Conservation (phyloP, 495 filamentous ascomycete species). For the Oleoguttula mirabilis region DNA sequence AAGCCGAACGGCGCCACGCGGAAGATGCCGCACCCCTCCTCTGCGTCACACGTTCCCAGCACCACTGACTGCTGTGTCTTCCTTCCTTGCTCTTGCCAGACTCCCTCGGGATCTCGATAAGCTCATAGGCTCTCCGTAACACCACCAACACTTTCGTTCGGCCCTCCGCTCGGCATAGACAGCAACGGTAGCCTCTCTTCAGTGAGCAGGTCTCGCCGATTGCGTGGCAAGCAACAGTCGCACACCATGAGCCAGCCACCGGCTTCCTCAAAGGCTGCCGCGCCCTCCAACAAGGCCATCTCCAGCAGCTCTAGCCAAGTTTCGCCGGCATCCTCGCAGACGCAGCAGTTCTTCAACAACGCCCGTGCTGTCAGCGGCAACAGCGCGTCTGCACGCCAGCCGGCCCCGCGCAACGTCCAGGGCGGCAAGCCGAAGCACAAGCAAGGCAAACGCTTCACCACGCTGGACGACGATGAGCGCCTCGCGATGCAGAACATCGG, state of each 20-base stretch:
- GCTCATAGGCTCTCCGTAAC: too few species aligned
- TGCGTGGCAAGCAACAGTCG: too few species aligned
- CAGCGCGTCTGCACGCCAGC: conserved; percentile 31
- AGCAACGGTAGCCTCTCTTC: too few species aligned
- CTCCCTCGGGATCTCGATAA: too few species aligned
- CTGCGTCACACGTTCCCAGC: too few species aligned
- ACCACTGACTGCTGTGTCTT: too few species aligned
- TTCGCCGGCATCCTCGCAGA: conserved; percentile 27
- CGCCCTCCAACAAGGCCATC: conserved; percentile 9
- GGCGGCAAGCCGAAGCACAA: conserved; percentile 62
- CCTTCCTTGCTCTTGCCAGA: too few species aligned
- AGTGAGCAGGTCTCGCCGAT: too few species aligned
- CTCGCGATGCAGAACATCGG: conserved; percentile 73
- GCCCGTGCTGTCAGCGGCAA: conserved; percentile 44
- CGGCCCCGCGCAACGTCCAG: conserved; percentile 61
- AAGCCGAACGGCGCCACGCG: too few species aligned
- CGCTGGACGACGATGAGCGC: conserved; percentile 72
- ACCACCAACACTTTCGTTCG: too few species aligned
- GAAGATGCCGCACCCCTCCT: too few species aligned
- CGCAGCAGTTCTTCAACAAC: conserved; percentile 23
- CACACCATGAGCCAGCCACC: conserved; percentile 16
- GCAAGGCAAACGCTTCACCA: conserved; percentile 40
- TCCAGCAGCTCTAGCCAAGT: conserved; percentile 21
- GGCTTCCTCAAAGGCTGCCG: conserved; percentile 18
- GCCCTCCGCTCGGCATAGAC: too few species aligned